Evolutionary conservation across 305 asterid genomes (phyloP).

Genomic region (Fraxinus angustifolia): DNA sequence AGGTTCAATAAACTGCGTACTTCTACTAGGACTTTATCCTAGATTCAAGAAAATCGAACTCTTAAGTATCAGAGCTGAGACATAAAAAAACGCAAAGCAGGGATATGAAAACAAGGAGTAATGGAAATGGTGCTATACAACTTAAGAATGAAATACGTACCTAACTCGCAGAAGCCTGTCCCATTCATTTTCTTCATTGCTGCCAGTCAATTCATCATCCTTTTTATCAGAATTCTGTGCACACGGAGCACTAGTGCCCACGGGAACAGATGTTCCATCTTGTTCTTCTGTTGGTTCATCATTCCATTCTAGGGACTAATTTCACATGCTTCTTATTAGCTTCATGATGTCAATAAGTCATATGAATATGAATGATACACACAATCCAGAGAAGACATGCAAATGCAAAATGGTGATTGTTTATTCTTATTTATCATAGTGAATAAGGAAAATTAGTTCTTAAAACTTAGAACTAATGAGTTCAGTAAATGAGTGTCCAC

Average conservation of each 20-base stretch:
- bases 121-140: neutral
- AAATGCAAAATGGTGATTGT: neutral
- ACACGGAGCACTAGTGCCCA: conserved; percentile 39
- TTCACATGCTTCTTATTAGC: conserved; percentile 5
- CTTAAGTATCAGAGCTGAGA: conserved; percentile 2
- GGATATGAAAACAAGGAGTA: neutral
- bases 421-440: neutral
- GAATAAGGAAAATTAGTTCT: neutral
- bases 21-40: neutral
- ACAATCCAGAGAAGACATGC: neutral
- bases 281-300: conserved; percentile 82
- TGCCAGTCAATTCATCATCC: conserved; percentile 43
- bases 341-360: neutral
- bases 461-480: neutral
- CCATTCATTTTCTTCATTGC: conserved; percentile 84
- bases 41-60: neutral
- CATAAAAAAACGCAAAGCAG: conserved; percentile 10
- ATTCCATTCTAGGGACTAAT: conserved; percentile 81
- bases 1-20: neutral
- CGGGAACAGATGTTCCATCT: conserved; percentile 44
- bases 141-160: conserved; percentile 37
- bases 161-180: conserved; percentile 93
- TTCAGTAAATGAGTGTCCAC: neutral
- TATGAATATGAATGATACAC: neutral
- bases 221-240: conserved; percentile 55